Evolutionary conservation across 306 rosid genomes (phyloP), one percentile per base, ranked within the genome.

Genomic region (Dalbergia cochinchinensis): DNA sequence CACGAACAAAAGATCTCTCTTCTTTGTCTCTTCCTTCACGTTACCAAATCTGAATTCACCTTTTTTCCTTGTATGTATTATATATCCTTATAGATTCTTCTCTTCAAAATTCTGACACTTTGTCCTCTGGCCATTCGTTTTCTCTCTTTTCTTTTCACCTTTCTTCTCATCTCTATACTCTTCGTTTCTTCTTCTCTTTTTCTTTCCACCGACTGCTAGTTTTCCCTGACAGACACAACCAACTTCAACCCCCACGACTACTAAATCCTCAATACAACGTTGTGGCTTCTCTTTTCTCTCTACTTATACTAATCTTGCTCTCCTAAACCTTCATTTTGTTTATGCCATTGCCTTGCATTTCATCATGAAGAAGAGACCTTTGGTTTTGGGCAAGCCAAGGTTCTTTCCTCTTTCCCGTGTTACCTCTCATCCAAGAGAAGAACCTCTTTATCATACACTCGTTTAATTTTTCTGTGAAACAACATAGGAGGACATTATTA

Each of bases 321-420:
- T 19, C n/a, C n/a, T 59, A 6, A 3, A 59, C 26, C 18, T 53
- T 18, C 11, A 15, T 81, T 58, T 62, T 70, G 18, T 70, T 69
- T 13, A 18, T 39, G 15, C 44, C 58, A 20, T 1, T 42, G 34
- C 76, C 26, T 73, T 22, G 5, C 75, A 64, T 20, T 67, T 31
- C 69, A 54, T 54, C 6, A 34, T 22, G 65, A 72, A 68, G 73
- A 65, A 16, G 42, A 15, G 47, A 63, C 62, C 88, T 85, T 85
- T 74, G 79, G 78, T 90, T 85, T 85, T 74, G 79, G 78, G 14
- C 60, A 79, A 33, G 48, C 50, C 33, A 65, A 60, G 83, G 60
- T 85, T 82, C 78, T 83, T 82, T 80, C 89, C 90, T 87, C 85
- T 71, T 78, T 70, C 59, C 33, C 47, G 73, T 86, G 82, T 86